Base-by-base conservation (phyloP, 768 basidiomycete species). In the Mycena chlorophos region DNA sequence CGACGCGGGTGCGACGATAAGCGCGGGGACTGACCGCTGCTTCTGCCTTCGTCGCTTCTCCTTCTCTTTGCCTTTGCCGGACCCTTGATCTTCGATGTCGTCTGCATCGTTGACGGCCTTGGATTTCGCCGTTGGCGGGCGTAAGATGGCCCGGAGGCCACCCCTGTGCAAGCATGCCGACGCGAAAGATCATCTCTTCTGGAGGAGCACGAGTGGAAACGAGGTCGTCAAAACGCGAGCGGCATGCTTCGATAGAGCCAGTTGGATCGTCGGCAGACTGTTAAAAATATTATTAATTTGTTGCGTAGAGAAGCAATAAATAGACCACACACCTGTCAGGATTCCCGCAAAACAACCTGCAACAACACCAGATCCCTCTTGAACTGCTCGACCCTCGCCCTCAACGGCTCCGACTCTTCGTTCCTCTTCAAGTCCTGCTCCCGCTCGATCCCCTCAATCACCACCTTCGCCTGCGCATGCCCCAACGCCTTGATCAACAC, bases 341-440 rank as follows among this genome's bases (percentile, higher is more conserved):
- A 26, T n/a, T 55, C 67, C 54, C 82, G 76, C 89, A 87, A 89
- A 45, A 91, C 67, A 0, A 87, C 91, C 70, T 94, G 88, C 29
- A 97, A 70, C 3, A 88, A 77, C 0, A 94, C 84, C 20, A 92
- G 72, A 30, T 84, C 83, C 56, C 88, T 83, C 73, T 87, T 89
- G 70, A 95, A 86, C 10, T 72, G 63, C 20, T 86, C 85, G 4
- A 88, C 79, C 42, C 80, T 73, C 30, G 82, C 63, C 25, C 81
- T 71, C n/a, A 84, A 79, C 4, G 78, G 71, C 46, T 25, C 64
- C 75, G 81, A 87, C 37, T 76, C 70, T n/a, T 87, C 85, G 23
- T 50, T 30, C 27, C 3, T 25, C 16, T 40, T 27, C 43, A 12
- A n/a, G 14, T 27, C 27, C 28, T 20, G 16, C 22, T n/a, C 14